These are phyloP conservation scores for Eleusine indica DNA, from an alignment of 176 grass and related monocot genomes.

Conservation along the genomic window DNA sequence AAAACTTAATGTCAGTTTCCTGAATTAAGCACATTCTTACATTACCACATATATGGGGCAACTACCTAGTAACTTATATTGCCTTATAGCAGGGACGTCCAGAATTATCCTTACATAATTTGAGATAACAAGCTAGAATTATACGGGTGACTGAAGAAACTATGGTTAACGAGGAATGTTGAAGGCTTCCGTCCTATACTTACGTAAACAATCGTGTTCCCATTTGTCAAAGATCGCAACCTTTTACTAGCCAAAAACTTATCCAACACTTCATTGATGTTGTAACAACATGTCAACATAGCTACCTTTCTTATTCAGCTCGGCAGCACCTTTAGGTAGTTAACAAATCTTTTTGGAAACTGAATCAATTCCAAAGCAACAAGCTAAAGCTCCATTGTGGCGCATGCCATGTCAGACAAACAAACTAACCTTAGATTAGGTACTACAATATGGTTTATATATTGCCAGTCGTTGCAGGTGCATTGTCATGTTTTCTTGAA, in stretches of 20 bases:
- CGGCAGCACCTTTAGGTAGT: constrained; percentile 3
- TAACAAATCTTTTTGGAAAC: constrained; percentile 39
- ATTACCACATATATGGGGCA: background rate
- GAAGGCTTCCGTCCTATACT: background rate
- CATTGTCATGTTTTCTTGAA: constrained; percentile 50
- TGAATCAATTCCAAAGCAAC: constrained; percentile 47
- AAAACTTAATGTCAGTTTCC: background rate
- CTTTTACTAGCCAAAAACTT: constrained; percentile 49
- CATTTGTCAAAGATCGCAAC: constrained; percentile 42
- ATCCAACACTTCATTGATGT: constrained; percentile 46
- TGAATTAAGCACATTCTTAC: background rate
- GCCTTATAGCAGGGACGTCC: background rate
- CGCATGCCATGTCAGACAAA: constrained; percentile 38
- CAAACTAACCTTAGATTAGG: constrained; percentile 34
- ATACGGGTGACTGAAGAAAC: background rate
- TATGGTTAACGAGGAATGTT: background rate
- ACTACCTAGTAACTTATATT: background rate
- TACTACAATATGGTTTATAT: constrained; percentile 33
- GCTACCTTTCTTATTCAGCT: constrained; percentile 28
- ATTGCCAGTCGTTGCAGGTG: constrained; percentile 38
- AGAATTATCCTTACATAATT: no score
- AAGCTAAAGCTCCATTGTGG: constrained; percentile 52
- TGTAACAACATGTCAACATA: background rate
- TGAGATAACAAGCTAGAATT: no score
- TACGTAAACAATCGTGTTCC: background rate